Evolutionary conservation across 306 rosid species (phyloP).

Genomic region (Argentina anserina): DNA sequence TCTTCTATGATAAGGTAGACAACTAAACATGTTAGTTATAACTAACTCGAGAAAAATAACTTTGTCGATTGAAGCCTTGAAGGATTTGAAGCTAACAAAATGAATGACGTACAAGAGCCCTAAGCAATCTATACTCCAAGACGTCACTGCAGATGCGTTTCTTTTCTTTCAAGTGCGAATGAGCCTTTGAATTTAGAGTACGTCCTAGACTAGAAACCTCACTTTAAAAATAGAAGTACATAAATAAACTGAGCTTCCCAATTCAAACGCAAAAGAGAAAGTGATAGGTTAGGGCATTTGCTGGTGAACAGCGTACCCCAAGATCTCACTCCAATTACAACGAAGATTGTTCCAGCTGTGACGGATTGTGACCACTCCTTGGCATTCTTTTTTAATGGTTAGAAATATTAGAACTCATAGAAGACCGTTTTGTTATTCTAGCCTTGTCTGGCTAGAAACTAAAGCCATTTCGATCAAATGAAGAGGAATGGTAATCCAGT

Average conservation of each 20-base stretch:
- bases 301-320: conserved; percentile 17
- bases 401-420: neutral
- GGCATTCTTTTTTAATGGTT: conserved; percentile 31
- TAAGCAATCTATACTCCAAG: too few relatives aligned
- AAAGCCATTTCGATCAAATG: neutral
- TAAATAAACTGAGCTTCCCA: neutral
- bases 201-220: too few relatives aligned
- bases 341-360: conserved; percentile 29
- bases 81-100: too few relatives aligned
- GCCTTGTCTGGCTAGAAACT: neutral
- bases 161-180: too few relatives aligned
- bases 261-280: neutral
- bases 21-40: too few relatives aligned
- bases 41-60: too few relatives aligned
- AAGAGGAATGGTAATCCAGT: neutral
- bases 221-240: neutral
- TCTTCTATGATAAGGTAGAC: too few relatives aligned
- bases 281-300: neutral
- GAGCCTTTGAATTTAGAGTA: too few relatives aligned
- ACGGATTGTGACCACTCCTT: conserved; percentile 50
- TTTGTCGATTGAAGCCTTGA: too few relatives aligned
- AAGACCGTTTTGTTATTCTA: neutral
- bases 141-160: too few relatives aligned
- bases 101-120: too few relatives aligned
- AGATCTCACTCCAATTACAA: conserved; percentile 21